Conservation (phyloP, 257 asterid species). For the Plantago ovata region DNA sequence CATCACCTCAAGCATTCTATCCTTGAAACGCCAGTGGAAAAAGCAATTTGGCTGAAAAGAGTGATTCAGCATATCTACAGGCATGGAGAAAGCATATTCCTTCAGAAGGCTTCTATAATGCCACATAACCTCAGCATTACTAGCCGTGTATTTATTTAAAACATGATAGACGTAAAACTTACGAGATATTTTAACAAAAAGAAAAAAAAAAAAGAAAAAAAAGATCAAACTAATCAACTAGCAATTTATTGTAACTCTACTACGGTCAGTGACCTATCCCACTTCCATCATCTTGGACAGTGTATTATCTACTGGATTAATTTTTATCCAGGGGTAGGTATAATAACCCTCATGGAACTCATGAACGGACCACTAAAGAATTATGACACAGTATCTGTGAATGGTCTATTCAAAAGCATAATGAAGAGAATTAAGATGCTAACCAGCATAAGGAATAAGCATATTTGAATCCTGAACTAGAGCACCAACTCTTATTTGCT, state of each 20-base stretch:
- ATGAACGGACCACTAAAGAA: constrained; percentile 11
- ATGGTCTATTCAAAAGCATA: not conserved
- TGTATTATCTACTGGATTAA: not conserved
- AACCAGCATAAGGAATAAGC: constrained; percentile 98
- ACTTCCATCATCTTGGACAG: constrained; percentile 11
- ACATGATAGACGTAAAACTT: not conserved
- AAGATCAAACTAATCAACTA: constrained; percentile 11
- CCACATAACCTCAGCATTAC: constrained; percentile 15
- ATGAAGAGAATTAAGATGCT: constrained; percentile 27
- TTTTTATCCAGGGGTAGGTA: not conserved
- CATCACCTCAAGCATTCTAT: constrained; percentile 99
- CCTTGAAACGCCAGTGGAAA: constrained; percentile 99
- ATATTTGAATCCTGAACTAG: constrained; percentile 80
- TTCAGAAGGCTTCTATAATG: constrained; percentile 13
- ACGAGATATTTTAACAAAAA: not conserved
- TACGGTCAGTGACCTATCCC: too few relatives aligned
- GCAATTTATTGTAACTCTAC: too few relatives aligned
- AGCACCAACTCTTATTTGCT: constrained; percentile 83
- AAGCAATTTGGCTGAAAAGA: constrained; percentile 93
- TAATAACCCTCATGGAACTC: constrained; percentile 6
- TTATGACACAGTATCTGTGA: not conserved
- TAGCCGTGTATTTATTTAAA: not conserved
- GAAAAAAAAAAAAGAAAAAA: too few relatives aligned
- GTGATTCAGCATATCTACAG: constrained; percentile 91
- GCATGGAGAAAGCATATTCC: constrained; percentile 20